Percentiles rank a stretch among this genome's conserved stretches.
Conservation (phyloP, 2,329 filamentous ascomycete species). For the Claviceps paspali region DNA sequence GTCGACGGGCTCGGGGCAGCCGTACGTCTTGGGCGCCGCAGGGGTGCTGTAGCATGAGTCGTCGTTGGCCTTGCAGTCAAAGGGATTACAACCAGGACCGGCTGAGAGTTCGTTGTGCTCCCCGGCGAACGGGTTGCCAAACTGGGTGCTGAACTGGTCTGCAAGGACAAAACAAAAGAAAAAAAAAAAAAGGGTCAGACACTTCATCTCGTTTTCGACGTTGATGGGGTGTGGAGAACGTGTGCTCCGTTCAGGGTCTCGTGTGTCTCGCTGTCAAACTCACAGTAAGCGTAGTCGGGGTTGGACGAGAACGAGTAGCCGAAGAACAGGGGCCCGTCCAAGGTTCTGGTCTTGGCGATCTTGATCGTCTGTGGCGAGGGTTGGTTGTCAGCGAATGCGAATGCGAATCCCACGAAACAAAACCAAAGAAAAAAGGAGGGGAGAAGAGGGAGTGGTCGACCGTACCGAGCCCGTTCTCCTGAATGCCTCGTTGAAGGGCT, state of each 20-base stretch:
- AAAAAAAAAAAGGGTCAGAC: too few species aligned
- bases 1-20: conserved; percentile 25
- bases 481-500: conserved; percentile 22
- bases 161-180: too few species aligned
- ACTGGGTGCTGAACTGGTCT: conserved; percentile 17
- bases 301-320: conserved; percentile 24
- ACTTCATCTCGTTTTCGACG: too few species aligned
- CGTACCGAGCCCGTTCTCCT: conserved; percentile 20
- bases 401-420: too few species aligned
- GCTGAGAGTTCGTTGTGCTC: conserved; percentile 21
- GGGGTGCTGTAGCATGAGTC: conserved; percentile 25
- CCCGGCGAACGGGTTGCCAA: conserved; percentile 24
- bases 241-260: too few species aligned
- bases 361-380: conserved; percentile 22
- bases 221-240: too few species aligned
- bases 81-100: conserved; percentile 21
- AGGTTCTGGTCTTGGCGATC: conserved; percentile 22
- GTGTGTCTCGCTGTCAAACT: conserved; percentile 7
- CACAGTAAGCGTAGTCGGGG: conserved; percentile 25
- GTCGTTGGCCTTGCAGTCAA: conserved; percentile 22
- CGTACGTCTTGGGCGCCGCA: conserved; percentile 19
- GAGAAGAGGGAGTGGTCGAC: neutral
- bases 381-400: neutral
- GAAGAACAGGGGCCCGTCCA: conserved; percentile 23
- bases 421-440: too few species aligned